phyloP scores from a whole-genome alignment of 352 stramenopile genomes.

The Pelagophyceae sp. region DNA sequence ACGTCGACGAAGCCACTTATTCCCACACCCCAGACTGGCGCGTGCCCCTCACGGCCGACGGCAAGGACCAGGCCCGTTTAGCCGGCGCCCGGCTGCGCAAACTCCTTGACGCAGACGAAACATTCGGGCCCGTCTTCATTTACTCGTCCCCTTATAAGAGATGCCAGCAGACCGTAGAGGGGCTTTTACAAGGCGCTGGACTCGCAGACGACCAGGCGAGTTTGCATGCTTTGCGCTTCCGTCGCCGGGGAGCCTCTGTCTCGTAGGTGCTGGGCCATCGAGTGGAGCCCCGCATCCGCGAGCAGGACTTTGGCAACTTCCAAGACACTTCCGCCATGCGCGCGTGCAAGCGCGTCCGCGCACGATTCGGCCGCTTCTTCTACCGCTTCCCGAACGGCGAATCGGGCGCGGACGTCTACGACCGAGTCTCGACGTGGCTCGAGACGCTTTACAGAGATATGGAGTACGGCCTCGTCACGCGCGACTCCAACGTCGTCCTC shows the following conservation, averaged over 20 bases:
- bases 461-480: constrained; percentile 26
- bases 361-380: constrained; percentile 67
- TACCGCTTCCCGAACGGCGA: constrained; percentile 65
- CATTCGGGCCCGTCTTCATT: constrained; percentile 36
- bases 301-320: constrained; percentile 74
- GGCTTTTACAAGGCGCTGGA: too few relatives aligned
- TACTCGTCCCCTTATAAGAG: constrained; percentile 41
- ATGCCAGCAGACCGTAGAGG: constrained; percentile 18
- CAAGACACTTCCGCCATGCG: constrained; percentile 52
- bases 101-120: constrained; percentile 24
- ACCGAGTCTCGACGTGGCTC: constrained; percentile 53
- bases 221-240: too few relatives aligned
- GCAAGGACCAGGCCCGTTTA: constrained; percentile 30
- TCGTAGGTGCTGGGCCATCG: background rate
- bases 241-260: too few relatives aligned
- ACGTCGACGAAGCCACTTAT: constrained; percentile 49
- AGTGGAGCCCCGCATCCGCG: constrained; percentile 42
- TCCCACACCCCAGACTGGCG: background rate
- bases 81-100: constrained; percentile 37
- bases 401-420: constrained; percentile 70
- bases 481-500: constrained; percentile 41
- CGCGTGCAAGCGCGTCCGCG: constrained; percentile 42
- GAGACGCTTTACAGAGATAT: constrained; percentile 37
- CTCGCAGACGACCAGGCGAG: too few relatives aligned
- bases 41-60: constrained; percentile 23